These are phyloP conservation scores for Penicillium ucsense DNA, from an alignment of 495 filamentous ascomycete species.

Conservation along the genomic window DNA sequence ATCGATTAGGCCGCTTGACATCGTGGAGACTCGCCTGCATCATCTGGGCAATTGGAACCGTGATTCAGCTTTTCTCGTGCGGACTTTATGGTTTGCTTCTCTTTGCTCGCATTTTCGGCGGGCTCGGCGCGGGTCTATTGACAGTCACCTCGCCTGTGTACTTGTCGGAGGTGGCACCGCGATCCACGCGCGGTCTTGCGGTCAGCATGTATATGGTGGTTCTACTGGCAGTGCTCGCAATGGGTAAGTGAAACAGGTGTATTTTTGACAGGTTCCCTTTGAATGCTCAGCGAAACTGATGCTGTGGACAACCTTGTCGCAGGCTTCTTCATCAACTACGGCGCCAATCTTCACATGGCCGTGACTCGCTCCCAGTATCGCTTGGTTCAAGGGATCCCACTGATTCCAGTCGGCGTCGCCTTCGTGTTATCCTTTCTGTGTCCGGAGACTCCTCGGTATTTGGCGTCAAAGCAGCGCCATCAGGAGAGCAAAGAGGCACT, in stretches of 20 bases:
- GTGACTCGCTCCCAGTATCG: constrained; percentile 32
- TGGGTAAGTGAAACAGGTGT: constrained; percentile 23
- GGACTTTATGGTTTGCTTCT: constrained; percentile 37
- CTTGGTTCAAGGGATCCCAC: constrained; percentile 33
- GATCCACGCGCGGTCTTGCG: constrained; percentile 37
- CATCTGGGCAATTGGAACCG: constrained; percentile 32
- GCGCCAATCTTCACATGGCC: constrained; percentile 30
- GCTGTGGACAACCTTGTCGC: background rate
- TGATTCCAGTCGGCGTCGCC: constrained; percentile 31
- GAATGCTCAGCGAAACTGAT: background rate
- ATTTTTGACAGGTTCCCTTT: background rate
- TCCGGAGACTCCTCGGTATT: constrained; percentile 36
- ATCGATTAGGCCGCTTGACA: constrained; percentile 29
- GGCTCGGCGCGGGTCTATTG: constrained; percentile 38
- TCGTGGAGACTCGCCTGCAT: constrained; percentile 31
- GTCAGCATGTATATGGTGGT: constrained; percentile 44
- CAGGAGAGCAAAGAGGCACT: constrained; percentile 25
- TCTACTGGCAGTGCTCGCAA: constrained; percentile 25
- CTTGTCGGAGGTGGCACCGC: constrained; percentile 42
- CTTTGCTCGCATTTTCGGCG: constrained; percentile 35
- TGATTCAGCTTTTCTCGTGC: constrained; percentile 36
- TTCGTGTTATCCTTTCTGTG: constrained; percentile 26
- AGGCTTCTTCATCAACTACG: constrained; percentile 44
- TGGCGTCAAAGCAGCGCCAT: constrained; percentile 26
- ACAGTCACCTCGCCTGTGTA: constrained; percentile 43